Evolutionary conservation across 2,329 filamentous ascomycete genomes (phyloP), one percentile per base, ranked within the genome.

Genomic region (Elsinoe perseae): DNA sequence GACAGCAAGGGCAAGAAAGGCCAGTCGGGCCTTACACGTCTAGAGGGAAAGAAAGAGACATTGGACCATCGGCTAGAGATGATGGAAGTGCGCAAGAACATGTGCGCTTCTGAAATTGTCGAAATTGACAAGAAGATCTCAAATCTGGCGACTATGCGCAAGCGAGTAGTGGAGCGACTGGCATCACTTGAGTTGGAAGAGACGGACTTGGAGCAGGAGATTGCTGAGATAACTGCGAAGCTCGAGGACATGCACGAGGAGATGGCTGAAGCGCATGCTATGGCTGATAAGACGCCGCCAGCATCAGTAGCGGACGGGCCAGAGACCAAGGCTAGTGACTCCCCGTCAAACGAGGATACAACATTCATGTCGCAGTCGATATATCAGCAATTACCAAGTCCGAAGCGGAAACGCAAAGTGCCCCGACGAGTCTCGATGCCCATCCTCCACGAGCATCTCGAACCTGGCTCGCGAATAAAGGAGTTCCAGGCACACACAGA

Each of bases 351-450:
- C 72, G 73, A 83, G 64, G 60, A 76, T 62, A 75, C 76, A 4
- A 80, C 80, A 1, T 98, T 97, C 75, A 97, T 97, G 93, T 96
- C 93, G 2, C 89, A 96, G 70, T 96, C 91, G 10, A 89, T 98
- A 63, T 98, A 97, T 70, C 87, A 95, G 63, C 96, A 96, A 72
- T 75, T 98, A 7, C 89, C 91, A 0, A 73, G 75, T n/a, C 76
- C 80, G 6, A 79, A 82, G 69, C 65, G 62, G 28, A 72, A 77
- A 61, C 78, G 76, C 54, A 79, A 82, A 68, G 70, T 66, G 68
- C 81, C 79, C 36, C 79, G 85, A 56, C 81, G 86, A 60, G 89
- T 87, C 70, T 95, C 91, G 0, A 95, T 95, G 86, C 90, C 92
- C 6, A 87, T 97, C 57, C 76, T 97, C 56, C 93, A 98, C 72